Conservation (phyloP, 75 land plant species). For the Cryptomeria japonica region DNA sequence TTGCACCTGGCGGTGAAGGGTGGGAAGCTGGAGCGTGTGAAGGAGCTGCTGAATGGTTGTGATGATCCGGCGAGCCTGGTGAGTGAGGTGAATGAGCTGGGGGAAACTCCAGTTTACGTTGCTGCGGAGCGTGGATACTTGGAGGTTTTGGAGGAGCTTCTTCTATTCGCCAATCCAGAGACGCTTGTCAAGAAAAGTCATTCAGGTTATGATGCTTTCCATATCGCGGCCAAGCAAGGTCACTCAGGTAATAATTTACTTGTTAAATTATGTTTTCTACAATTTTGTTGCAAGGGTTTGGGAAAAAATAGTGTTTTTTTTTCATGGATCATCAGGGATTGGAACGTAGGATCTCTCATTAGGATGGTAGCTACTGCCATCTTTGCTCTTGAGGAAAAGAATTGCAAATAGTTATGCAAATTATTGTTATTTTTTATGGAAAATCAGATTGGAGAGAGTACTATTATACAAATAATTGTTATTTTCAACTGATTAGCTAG, state of each 20-base stretch:
- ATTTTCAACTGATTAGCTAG: not conserved
- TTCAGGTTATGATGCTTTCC: conserved; percentile 47
- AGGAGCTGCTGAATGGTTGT: conserved; percentile 28
- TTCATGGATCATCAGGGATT: too few relatives aligned
- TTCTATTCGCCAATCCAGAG: conserved; percentile 40
- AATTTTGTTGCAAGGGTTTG: not conserved
- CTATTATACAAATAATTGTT: not conserved
- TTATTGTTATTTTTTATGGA: not conserved
- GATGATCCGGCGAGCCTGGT: conserved; percentile 23
- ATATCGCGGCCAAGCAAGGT: conserved; percentile 53
- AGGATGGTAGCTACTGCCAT: not conserved
- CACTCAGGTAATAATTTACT: conserved; percentile 34
- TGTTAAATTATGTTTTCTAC: not conserved
- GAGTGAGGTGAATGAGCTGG: conserved; percentile 63
- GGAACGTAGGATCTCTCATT: not conserved
- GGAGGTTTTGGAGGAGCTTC: conserved; percentile 54
- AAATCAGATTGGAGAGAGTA: not conserved
- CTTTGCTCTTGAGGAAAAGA: too few relatives aligned
- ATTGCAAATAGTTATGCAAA: not conserved
- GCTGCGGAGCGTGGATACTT: conserved; percentile 60
- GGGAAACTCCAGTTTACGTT: conserved; percentile 54
- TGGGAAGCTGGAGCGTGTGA: conserved; percentile 47
- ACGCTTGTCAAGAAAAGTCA: conserved; percentile 36
- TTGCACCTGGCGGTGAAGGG: conserved; percentile 52
- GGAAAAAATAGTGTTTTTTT: not conserved